Conservation (phyloP, 441 rosid genomes). For the Heliophila coronopifolia region DNA sequence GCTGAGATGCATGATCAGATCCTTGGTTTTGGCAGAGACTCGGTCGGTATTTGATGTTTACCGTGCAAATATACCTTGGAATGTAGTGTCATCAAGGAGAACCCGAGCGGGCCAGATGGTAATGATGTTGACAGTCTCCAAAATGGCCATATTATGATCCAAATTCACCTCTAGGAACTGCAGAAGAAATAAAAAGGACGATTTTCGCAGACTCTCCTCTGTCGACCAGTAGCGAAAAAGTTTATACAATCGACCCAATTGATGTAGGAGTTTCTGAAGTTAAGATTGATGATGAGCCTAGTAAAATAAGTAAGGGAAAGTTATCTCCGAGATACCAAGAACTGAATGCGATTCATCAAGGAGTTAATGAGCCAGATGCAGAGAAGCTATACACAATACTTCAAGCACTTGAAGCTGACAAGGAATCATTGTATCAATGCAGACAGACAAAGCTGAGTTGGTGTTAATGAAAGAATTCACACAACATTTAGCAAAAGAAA, state of each 20-base stretch:
- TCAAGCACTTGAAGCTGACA: slow-evolving; percentile 92
- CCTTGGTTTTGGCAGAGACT: slow-evolving; percentile 34
- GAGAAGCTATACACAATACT: slow-evolving; percentile 84
- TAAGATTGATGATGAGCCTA: slow-evolving; percentile 34
- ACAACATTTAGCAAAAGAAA: no score
- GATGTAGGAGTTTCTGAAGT: slow-evolving; percentile 45
- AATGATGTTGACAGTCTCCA: slow-evolving; percentile 68
- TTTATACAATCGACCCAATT: slow-evolving; percentile 76
- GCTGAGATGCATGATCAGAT: slow-evolving; percentile 64
- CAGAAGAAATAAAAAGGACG: slow-evolving; percentile 42
- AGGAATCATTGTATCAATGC: slow-evolving; percentile 83
- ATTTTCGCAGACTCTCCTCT: slow-evolving; percentile 50
- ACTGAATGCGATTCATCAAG: slow-evolving; percentile 31
- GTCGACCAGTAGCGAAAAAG: slow-evolving; percentile 51
- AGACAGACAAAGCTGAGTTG: slow-evolving; percentile 49
- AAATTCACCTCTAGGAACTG: slow-evolving; percentile 39
- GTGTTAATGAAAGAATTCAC: slow-evolving; percentile 42
- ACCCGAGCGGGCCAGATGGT: slow-evolving; percentile 36
- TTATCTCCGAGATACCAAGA: slow-evolving; percentile 42
- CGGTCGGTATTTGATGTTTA: slow-evolving; percentile 43
- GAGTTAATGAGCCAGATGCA: slow-evolving; percentile 55
- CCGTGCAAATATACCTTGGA: slow-evolving; percentile 50
- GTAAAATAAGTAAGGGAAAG: slow-evolving; percentile 20
- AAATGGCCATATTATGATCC: slow-evolving; percentile 40
- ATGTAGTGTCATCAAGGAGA: slow-evolving; percentile 63